Conservation (phyloP, 2,329 filamentous ascomycete genomes). For the Fusarium euwallaceae region DNA sequence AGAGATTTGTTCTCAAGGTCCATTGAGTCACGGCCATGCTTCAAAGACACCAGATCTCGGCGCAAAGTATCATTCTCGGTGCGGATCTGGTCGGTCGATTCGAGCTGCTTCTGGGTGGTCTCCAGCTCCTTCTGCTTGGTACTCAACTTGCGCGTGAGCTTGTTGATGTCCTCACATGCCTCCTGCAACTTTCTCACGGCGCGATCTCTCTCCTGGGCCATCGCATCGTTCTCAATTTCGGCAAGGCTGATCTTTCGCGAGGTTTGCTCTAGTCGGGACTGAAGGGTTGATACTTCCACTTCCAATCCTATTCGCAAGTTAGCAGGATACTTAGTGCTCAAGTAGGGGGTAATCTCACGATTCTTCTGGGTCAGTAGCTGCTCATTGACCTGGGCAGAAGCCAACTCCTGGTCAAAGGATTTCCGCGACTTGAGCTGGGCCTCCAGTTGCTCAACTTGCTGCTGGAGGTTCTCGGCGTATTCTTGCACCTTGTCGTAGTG, state of each 20-base stretch:
- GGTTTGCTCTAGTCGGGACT: constrained; percentile 71
- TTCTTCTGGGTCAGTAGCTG: constrained; percentile 66
- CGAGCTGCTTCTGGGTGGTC: constrained; percentile 57
- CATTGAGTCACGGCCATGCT: constrained; percentile 54
- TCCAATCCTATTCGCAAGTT: constrained; percentile 63
- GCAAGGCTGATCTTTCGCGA: constrained; percentile 73
- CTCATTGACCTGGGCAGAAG: constrained; percentile 59
- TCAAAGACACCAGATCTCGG: constrained; percentile 57
- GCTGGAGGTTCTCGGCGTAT: constrained; percentile 66
- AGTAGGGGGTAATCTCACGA: constrained; percentile 58
- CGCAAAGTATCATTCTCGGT: constrained; percentile 56
- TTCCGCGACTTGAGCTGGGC: constrained; percentile 62
- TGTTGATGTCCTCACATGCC: constrained; percentile 70
- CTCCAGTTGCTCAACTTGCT: constrained; percentile 65
- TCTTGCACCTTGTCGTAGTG: constrained; percentile 68
- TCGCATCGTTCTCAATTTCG: constrained; percentile 73
- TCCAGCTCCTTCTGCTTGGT: constrained; percentile 58
- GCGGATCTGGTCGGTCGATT: constrained; percentile 56
- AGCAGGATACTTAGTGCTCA: neutral
- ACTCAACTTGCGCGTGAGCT: constrained; percentile 59
- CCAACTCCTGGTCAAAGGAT: constrained; percentile 55
- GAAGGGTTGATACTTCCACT: constrained; percentile 69
- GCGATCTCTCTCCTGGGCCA: constrained; percentile 74
- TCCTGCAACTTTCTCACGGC: constrained; percentile 72
- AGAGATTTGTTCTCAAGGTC: constrained; percentile 59